Base-by-base conservation (phyloP, 2,329 filamentous ascomycete genomes). In the Sclerotinia sclerotiorum region DNA sequence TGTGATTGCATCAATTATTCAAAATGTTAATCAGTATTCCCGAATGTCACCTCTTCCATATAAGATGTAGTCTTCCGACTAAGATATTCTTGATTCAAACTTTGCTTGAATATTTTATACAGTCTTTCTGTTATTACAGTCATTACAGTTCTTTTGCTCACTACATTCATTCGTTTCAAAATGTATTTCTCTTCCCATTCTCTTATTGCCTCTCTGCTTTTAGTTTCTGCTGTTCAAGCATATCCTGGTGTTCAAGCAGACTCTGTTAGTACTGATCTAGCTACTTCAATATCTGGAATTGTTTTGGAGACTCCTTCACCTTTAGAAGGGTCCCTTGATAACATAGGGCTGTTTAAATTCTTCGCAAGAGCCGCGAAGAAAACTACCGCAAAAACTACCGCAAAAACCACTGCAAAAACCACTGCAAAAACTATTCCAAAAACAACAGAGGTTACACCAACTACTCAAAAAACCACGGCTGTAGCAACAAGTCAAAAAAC, bases 321-420 rank as follows among this genome's bases (percentile, higher is more conserved):
- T 48, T 29, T 29, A 10, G 42, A 35, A 5, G 42, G 42, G 17
- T n/a, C 35, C 44, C 10, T 66, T 13, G 52, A 49, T 2, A 49
- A 66, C 49, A 5, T 39, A 21, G 52, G 46, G 27, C 10, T 58
- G 19, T 57, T 66, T 27, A 66, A 39, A 39, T 66, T 66, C 21
- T 66, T 66, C n/a, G 63, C 39, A 46, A 66, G 63, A 24, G 63
- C 52, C 13, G 39, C 32, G 21, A 66, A 58, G 21, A 66, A 57
- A 19, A 39, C 61, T 13, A 64, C 61, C 1, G 32, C 61, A 7
- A 64, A 39, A n/a, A 52, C 48, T 0, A 65, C 32, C 6, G 32
- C 32, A 32, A 32, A 32, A 32, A 6, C 32, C 5, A 32, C 24
- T 44, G 48, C n/a, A 11, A 65, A 54, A 29, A 35, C 61, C n/a